phyloP scores from a whole-genome alignment of 345 rosid genomes.

The Iberis pinnata region DNA sequence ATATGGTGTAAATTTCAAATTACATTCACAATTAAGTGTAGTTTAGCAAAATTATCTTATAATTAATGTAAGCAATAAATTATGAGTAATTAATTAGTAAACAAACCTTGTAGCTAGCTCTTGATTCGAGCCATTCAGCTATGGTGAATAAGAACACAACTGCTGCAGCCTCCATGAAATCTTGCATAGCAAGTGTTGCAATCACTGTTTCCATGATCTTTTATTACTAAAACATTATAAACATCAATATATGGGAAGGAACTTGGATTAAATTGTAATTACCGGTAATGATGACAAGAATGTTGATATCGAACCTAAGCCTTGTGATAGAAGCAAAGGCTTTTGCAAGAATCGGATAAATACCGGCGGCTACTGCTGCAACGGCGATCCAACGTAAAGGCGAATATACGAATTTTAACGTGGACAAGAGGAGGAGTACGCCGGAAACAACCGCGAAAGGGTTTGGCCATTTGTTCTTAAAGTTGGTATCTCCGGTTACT shows the following conservation, averaged over 20 bases:
- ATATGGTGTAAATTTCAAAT: too few relatives aligned
- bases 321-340: conserved; percentile 40
- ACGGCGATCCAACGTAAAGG: conserved; percentile 73
- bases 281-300: conserved; percentile 76
- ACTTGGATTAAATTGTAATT: conserved; percentile 1
- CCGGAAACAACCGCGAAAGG: conserved; percentile 67
- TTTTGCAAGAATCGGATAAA: conserved; percentile 50
- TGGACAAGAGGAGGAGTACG: conserved; percentile 39
- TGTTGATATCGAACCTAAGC: conserved; percentile 54
- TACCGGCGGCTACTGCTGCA: conserved; percentile 58
- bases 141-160: conserved; percentile 78
- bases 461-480: conserved; percentile 78
- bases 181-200: conserved; percentile 72
- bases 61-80: too few relatives aligned
- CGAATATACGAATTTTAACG: conserved; percentile 43
- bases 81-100: too few relatives aligned
- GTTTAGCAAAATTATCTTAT: too few relatives aligned
- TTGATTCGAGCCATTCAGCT: conserved; percentile 85
- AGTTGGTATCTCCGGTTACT: conserved; percentile 39
- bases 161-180: conserved; percentile 72
- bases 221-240: too few relatives aligned
- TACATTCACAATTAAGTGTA: too few relatives aligned
- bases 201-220: conserved; percentile 53
- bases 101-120: conserved; percentile 84
- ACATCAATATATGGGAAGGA: too few relatives aligned